phyloP scores from a whole-genome alignment of 495 filamentous ascomycete genomes.

The Ascobolus immersus region DNA sequence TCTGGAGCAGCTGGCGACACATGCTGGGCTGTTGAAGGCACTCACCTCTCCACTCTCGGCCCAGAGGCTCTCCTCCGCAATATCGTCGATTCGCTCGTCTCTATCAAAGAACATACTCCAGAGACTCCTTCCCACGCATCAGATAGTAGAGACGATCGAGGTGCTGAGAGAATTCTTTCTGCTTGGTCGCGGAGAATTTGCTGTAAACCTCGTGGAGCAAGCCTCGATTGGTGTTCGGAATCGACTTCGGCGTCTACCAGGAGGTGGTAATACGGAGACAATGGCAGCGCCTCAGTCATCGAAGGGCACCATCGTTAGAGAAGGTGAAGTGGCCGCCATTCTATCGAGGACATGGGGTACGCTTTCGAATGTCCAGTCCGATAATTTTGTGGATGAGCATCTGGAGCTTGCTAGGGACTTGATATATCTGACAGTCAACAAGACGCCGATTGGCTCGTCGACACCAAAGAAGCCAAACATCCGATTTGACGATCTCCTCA shows the following conservation, averaged over 20 bases:
- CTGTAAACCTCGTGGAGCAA: slow-evolving; percentile 56
- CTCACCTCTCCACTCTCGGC: slow-evolving; percentile 48
- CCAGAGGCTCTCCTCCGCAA: slow-evolving; percentile 38
- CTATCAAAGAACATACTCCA: slow-evolving; percentile 60
- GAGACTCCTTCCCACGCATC: slow-evolving; percentile 47
- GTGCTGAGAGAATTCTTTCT: slow-evolving; percentile 71
- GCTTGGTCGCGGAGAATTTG: slow-evolving; percentile 72
- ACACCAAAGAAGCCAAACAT: slow-evolving; percentile 17
- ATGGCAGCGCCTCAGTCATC: slow-evolving; percentile 16
- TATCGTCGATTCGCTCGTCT: slow-evolving; percentile 51
- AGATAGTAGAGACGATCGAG: slow-evolving; percentile 48
- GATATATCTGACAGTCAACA: slow-evolving; percentile 37
- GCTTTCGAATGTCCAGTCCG: slow-evolving; percentile 42
- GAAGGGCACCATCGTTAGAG: slow-evolving; percentile 44
- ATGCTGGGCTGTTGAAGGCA: slow-evolving; percentile 45
- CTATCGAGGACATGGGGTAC: slow-evolving; percentile 51
- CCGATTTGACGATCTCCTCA: slow-evolving; percentile 53
- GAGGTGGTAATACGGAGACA: slow-evolving; percentile 16
- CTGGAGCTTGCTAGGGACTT: slow-evolving; percentile 60
- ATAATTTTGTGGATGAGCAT: slow-evolving; percentile 46
- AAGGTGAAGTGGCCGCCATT: slow-evolving; percentile 56
- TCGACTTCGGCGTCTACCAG: slow-evolving; percentile 28
- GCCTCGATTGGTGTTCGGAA: slow-evolving; percentile 46
- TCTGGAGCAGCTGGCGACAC: slow-evolving; percentile 39
- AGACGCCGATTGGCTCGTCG: slow-evolving; percentile 17